Conservation (phyloP, 2,329 filamentous ascomycete species). For the Coniochaeta hoffmannii region DNA sequence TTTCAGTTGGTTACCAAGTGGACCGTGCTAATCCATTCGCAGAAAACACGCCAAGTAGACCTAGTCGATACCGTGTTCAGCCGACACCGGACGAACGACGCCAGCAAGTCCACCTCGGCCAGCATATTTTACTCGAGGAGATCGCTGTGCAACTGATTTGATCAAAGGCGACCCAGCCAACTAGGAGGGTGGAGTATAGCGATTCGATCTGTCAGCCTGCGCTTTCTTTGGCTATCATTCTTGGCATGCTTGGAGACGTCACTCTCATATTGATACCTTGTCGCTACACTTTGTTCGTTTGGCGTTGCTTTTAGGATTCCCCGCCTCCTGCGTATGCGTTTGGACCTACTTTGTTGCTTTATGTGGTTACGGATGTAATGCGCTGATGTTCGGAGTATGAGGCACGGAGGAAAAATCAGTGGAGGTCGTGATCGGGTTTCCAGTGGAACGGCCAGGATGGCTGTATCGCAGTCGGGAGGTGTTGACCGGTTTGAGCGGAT, state of each 20-base stretch:
- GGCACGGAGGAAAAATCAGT: conserved; percentile 5
- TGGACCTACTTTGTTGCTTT: conserved; percentile 2
- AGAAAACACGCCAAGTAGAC: background rate
- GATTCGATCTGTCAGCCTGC: background rate
- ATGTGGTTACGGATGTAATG: conserved; percentile 7
- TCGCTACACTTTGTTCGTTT: conserved; percentile 10
- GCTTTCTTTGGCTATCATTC: background rate
- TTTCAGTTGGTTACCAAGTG: background rate
- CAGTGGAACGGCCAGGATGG: too few species aligned
- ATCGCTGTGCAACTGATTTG: background rate
- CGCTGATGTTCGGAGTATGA: conserved; percentile 13
- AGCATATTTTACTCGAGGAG: too few species aligned
- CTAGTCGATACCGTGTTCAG: too few species aligned
- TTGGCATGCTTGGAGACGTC: conserved; percentile 4
- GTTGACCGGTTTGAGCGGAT: background rate
- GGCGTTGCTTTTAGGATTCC: conserved; percentile 7
- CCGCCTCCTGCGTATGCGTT: conserved; percentile 5
- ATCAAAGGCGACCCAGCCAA: background rate
- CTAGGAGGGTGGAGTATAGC: too few species aligned
- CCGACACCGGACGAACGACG: too few species aligned
- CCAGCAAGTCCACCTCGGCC: too few species aligned
- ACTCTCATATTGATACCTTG: conserved; percentile 18
- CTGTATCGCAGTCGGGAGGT: too few species aligned
- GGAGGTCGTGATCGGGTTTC: background rate
- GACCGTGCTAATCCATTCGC: background rate